Conservation (phyloP, 1,139 yeast genomes). For the Meyerozyma guilliermondii region DNA sequence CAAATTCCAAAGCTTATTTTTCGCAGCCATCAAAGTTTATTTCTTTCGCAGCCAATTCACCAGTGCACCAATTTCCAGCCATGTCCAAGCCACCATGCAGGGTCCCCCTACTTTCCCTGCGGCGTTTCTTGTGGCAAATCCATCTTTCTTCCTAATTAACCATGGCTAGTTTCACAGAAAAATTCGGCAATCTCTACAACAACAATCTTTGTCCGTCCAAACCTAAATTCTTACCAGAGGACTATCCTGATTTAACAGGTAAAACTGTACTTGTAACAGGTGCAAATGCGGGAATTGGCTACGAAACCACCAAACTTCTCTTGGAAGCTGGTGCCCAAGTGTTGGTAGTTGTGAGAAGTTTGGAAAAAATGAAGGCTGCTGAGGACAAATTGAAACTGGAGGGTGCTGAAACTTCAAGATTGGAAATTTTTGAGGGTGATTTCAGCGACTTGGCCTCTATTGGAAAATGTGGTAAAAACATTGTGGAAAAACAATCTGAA, state of each 20-base stretch:
- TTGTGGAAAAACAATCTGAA: slow-evolving; percentile 15
- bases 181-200: neutral
- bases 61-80: too few species aligned
- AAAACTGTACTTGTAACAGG: slow-evolving; percentile 43
- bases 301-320: slow-evolving; percentile 33
- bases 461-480: slow-evolving; percentile 31
- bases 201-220: neutral
- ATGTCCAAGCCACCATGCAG: too few species aligned
- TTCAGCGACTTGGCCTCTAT: slow-evolving; percentile 40
- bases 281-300: slow-evolving; percentile 44
- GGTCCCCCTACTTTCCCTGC: too few species aligned
- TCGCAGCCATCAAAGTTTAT: too few species aligned
- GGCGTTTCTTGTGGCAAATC: neutral
- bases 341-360: slow-evolving; percentile 34
- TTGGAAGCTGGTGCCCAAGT: slow-evolving; percentile 30
- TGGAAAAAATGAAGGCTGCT: slow-evolving; percentile 27
- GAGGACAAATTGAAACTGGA: slow-evolving; percentile 21
- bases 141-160: neutral
- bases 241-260: slow-evolving; percentile 41
- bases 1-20: too few species aligned
- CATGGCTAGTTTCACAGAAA: neutral
- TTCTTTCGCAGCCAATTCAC: too few species aligned
- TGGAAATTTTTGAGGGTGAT: slow-evolving; percentile 29
- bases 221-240: neutral
- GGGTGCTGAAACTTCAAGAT: neutral